Base-by-base conservation (phyloP, 2,329 filamentous ascomycete species). In the Claviceps cyperi region DNA sequence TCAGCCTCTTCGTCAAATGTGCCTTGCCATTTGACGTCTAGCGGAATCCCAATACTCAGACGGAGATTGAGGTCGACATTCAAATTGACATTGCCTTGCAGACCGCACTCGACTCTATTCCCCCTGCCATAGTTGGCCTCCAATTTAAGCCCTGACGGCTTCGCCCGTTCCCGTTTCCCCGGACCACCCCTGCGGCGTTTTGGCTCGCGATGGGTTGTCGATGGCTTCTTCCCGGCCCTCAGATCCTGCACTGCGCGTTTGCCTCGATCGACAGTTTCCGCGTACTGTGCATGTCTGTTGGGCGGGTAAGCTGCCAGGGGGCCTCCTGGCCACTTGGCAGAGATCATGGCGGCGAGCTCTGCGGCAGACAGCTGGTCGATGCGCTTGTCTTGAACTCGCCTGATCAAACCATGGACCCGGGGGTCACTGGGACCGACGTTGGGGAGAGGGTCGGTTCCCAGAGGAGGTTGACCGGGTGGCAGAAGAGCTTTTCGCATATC, bases 401-500 rank as follows among this genome's bases (percentile, higher is more conserved):
- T 46, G 28, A 7, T 32, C 28, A n/a, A 22, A 19, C 8, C 9
- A 6, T 35, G 7, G 38, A 15, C 22, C 21, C 43, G 15, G 28
- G 44, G 32, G 15, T 14, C 35, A 28, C 11, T 22, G 5, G 19
- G 19, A 19, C 37, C 24, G 9, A n/a, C 8, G 15, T 6, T 38
- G 7, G 40, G 47, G 9, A 46, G 21, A 21, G 36, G 36, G 22
- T 50, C 48, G 11, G 43, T 50, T 19, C 21, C 48, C 48, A 50
- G 13, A 6, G 46, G 46, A 14, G 46, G 45, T 17, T 13, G 36
- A n/a, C 40, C 36, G 11, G 46, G 41, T 6, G 46, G 46, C 22
- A 43, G 40, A 37, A 43, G 17, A 2, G 15, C 9, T 15, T 19
- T 46, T 17, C 49, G 47, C 28, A 52, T 15, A 22, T 28, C 28